Evolutionary conservation across 805 yeast species (phyloP).

Genomic region (Maudiozyma barnettii): DNA sequence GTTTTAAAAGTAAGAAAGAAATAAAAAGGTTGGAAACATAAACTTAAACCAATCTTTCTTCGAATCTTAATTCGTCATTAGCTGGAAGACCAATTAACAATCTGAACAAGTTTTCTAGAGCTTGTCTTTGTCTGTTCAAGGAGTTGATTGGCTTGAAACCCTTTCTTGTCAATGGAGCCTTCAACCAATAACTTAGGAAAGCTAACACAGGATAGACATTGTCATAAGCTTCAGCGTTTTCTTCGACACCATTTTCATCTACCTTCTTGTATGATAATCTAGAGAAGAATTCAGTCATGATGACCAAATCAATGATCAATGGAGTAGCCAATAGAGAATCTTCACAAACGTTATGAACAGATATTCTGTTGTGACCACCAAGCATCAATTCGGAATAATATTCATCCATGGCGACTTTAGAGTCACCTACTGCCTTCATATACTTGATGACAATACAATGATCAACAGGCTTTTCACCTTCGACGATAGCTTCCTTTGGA

Average conservation of each 20-base stretch:
- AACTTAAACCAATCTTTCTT: conserved; percentile 55
- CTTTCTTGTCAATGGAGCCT: conserved; percentile 89
- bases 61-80: conserved; percentile 85
- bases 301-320: conserved; percentile 80
- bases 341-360: conserved; percentile 93
- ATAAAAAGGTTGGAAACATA: background rate
- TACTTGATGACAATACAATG: conserved; percentile 95
- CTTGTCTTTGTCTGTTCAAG: conserved; percentile 87
- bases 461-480: conserved; percentile 69
- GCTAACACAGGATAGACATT: conserved; percentile 77
- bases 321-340: conserved; percentile 94
- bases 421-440: conserved; percentile 89
- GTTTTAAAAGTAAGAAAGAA: too few relatives aligned
- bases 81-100: conserved; percentile 85
- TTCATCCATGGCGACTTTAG: conserved; percentile 97
- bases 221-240: conserved; percentile 36
- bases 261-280: conserved; percentile 70
- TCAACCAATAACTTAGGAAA: conserved; percentile 87
- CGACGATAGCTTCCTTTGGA: conserved; percentile 40
- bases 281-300: conserved; percentile 82
- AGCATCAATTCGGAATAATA: conserved; percentile 94
- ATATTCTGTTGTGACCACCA: conserved; percentile 93
- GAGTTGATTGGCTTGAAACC: conserved; percentile 89
- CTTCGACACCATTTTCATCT: conserved; percentile 18
- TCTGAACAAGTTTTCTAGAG: conserved; percentile 83